Evolutionary conservation across 1,284 basidiomycete genomes (phyloP).

Genomic region (Abortiporus biennis): DNA sequence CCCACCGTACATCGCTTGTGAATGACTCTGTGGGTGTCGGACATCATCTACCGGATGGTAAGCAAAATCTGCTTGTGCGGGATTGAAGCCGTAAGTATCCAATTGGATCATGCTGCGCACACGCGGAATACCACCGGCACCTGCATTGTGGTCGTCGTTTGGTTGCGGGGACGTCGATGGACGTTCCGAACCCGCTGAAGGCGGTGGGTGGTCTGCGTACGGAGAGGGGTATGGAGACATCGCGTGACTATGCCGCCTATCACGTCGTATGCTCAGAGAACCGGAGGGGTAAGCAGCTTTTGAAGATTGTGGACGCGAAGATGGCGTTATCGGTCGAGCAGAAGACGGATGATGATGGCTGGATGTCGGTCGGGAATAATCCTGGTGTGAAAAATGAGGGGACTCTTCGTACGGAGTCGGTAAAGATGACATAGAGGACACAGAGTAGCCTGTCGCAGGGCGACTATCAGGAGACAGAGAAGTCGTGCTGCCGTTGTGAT

Average conservation of each 20-base stretch:
- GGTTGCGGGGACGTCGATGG: conserved; percentile 72
- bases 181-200: conserved; percentile 37
- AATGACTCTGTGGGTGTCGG: conserved; percentile 16
- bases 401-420: conserved; percentile 55
- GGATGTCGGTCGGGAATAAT: conserved; percentile 62
- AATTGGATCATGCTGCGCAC: conserved; percentile 76
- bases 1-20: conserved; percentile 20
- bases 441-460: conserved; percentile 77
- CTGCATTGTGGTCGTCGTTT: conserved; percentile 38
- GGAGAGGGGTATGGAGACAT: conserved; percentile 79
- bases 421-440: conserved; percentile 68
- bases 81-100: conserved; percentile 55
- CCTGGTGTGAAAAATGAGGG: conserved; percentile 45
- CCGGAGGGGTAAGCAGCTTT: conserved; percentile 45
- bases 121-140: conserved; percentile 45
- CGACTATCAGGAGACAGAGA: conserved; percentile 77
- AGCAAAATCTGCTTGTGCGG: conserved; percentile 69
- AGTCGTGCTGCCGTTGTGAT: conserved; percentile 51
- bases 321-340: conserved; percentile 26
- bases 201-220: conserved; percentile 56
- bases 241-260: conserved; percentile 73
- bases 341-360: conserved; percentile 65
- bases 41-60: conserved; percentile 50
- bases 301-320: conserved; percentile 55
- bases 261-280: conserved; percentile 61